Percentiles rank a stretch among this genome's conserved stretches.
Evolutionary conservation across 495 filamentous ascomycete species (phyloP).

Genomic region (Eremomyces bilateralis): DNA sequence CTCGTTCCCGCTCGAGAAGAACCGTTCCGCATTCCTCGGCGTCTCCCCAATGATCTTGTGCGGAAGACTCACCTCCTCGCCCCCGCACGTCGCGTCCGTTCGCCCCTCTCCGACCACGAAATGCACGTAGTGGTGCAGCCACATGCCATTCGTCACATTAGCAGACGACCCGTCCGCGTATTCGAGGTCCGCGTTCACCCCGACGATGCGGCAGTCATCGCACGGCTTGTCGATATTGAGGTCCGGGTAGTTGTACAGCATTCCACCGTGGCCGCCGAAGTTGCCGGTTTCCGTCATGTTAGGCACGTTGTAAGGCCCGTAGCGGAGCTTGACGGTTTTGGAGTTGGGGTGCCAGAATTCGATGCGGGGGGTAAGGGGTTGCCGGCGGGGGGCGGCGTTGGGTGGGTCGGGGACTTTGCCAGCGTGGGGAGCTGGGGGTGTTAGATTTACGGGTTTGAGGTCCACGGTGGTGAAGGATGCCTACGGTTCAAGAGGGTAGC

Average conservation of each 20-base stretch:
- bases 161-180: background rate
- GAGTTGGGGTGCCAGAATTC: background rate
- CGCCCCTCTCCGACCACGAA: background rate
- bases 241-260: background rate
- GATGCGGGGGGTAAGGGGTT: background rate
- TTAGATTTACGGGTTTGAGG: too few relatives aligned
- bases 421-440: background rate
- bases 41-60: background rate
- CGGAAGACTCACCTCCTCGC: background rate
- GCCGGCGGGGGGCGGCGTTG: background rate
- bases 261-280: background rate
- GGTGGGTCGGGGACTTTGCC: background rate
- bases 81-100: background rate
- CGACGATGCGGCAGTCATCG: background rate
- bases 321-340: background rate
- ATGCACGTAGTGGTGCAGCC: background rate
- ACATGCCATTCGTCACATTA: background rate
- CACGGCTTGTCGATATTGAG: background rate
- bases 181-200: background rate
- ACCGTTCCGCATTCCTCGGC: background rate
- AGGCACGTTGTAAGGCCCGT: background rate
- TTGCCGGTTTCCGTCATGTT: background rate
- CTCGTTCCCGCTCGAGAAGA: background rate
- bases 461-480: too few relatives aligned
- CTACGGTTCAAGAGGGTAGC: too few relatives aligned